These are phyloP conservation scores for Penicillium atrosanguineum DNA, from an alignment of 495 filamentous ascomycete genomes.

Conservation along the genomic window DNA sequence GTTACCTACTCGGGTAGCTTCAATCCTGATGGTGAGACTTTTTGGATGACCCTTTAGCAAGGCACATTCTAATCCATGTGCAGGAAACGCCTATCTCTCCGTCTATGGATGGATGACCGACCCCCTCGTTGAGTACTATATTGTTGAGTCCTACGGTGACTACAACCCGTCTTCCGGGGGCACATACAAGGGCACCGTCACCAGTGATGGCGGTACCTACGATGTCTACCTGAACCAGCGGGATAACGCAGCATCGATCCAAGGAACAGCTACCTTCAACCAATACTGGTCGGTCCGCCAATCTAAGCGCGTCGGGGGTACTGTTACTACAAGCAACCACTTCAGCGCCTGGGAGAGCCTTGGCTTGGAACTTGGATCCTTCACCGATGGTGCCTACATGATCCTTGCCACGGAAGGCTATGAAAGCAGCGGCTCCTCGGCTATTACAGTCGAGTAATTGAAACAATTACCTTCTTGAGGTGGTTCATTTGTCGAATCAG, in stretches of 20 bases:
- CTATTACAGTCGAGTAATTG: constrained; percentile 41
- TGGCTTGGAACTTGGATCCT: constrained; percentile 49
- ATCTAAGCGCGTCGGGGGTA: constrained; percentile 52
- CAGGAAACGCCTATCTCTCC: constrained; percentile 14
- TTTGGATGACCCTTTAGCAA: neutral
- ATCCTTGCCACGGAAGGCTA: constrained; percentile 62
- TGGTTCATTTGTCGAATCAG: too few relatives aligned
- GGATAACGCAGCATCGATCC: constrained; percentile 58
- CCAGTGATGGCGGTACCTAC: constrained; percentile 61
- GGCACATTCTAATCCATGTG: neutral
- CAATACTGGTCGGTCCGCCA: constrained; percentile 62
- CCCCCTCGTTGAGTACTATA: constrained; percentile 64
- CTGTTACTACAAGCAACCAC: constrained; percentile 53
- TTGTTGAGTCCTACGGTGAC: constrained; percentile 56
- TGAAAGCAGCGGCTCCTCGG: constrained; percentile 48
- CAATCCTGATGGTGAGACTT: neutral
- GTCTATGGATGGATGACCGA: constrained; percentile 62
- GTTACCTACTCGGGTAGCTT: neutral
- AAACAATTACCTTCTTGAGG: too few relatives aligned
- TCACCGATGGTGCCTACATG: constrained; percentile 49
- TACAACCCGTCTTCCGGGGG: constrained; percentile 50
- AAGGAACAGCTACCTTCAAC: constrained; percentile 57
- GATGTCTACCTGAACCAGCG: constrained; percentile 59
- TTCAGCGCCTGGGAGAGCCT: constrained; percentile 58
- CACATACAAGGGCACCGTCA: constrained; percentile 52